Evolutionary conservation across 2,329 filamentous ascomycete genomes (phyloP).

Genomic region (Thielaviopsis populi): DNA sequence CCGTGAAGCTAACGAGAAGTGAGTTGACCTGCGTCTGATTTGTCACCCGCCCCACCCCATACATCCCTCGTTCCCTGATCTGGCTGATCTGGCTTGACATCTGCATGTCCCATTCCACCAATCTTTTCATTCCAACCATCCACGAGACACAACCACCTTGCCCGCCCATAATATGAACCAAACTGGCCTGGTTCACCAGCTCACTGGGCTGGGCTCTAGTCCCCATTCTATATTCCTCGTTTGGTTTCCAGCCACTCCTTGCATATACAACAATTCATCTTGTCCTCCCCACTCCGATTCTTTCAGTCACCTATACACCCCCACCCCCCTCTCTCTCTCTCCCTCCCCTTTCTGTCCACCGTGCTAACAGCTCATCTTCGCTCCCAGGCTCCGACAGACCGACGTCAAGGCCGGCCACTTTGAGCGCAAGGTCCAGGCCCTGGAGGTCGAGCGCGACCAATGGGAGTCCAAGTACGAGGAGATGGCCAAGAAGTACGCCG

Average conservation of each 20-base stretch:
- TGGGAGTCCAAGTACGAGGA: slow-evolving; percentile 99
- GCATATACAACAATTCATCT: not conserved
- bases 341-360: not conserved
- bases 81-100: not conserved
- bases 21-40: slow-evolving; percentile 30
- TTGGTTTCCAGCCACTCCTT: not conserved
- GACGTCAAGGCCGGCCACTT: slow-evolving; percentile 99
- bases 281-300: no score
- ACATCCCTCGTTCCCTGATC: not conserved
- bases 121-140: not conserved
- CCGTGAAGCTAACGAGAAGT: slow-evolving; percentile 98
- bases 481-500: slow-evolving; percentile 76
- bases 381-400: slow-evolving; percentile 78
- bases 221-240: not conserved
- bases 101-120: not conserved
- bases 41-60: no score
- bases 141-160: not conserved
- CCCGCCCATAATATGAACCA: not conserved
- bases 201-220: not conserved
- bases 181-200: not conserved
- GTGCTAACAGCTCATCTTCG: not conserved
- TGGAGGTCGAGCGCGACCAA: slow-evolving; percentile 79
- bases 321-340: no score
- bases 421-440: slow-evolving; percentile 96
- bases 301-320: no score